These are phyloP conservation scores for Dalbergia oliveri DNA, from an alignment of 306 rosid species.

Conservation along the genomic window DNA sequence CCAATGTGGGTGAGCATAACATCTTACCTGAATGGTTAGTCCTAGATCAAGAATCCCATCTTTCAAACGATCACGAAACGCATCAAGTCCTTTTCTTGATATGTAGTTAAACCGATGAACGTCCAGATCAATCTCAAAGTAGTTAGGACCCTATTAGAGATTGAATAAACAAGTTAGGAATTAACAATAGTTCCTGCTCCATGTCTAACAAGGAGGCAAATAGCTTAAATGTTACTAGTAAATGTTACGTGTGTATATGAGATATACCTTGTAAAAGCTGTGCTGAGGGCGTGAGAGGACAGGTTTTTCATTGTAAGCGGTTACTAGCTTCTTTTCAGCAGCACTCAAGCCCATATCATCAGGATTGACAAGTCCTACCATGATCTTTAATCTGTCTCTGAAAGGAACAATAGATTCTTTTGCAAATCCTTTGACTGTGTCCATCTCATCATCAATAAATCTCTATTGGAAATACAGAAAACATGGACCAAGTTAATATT, in stretches of 20 bases:
- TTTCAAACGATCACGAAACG: conserved; percentile 82
- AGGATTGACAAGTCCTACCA: conserved; percentile 89
- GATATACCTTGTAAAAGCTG: conserved; percentile 73
- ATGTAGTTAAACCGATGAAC: conserved; percentile 96
- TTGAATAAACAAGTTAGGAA: conserved; percentile 11
- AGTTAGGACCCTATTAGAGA: conserved; percentile 76
- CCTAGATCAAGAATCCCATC: conserved; percentile 84
- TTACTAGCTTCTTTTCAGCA: conserved; percentile 79
- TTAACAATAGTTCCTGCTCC: conserved; percentile 1
- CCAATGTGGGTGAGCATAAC: neutral
- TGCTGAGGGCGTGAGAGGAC: conserved; percentile 98
- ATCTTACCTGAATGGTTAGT: conserved; percentile 84
- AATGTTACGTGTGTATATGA: neutral
- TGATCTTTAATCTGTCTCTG: conserved; percentile 90
- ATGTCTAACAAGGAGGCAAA: neutral
- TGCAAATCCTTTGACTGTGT: conserved; percentile 88
- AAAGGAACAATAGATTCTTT: conserved; percentile 76
- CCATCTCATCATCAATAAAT: conserved; percentile 84
- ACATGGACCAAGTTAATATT: conserved; percentile 20
- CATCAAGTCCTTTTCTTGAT: conserved; percentile 91
- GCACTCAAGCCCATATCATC: conserved; percentile 83
- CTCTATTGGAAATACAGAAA: conserved; percentile 59
- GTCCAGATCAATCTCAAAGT: conserved; percentile 97
- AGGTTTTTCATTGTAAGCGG: conserved; percentile 88
- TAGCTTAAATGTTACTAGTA: neutral